Conservation (phyloP, 2,329 filamentous ascomycete species). For the Xylariaceae sp. region DNA sequence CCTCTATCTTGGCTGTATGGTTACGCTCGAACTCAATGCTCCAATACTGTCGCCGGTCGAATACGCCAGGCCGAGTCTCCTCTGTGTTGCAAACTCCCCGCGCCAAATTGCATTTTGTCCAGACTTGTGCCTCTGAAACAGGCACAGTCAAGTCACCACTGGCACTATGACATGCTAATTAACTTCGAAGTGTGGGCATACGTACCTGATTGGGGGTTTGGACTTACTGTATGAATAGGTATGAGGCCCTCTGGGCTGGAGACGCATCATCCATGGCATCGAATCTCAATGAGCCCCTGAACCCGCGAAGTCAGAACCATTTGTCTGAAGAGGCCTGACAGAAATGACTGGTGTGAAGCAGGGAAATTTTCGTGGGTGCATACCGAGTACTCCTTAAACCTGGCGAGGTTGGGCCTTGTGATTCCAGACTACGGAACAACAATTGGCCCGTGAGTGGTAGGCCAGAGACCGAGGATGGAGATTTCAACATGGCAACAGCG, state of each 20-base stretch:
- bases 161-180: no score
- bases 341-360: neutral
- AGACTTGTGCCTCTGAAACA: neutral
- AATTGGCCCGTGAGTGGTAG: neutral
- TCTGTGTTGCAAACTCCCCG: constrained; percentile 20
- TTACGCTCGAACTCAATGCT: constrained; percentile 34
- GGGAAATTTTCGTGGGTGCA: neutral
- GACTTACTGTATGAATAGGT: no score
- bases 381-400: neutral
- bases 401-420: neutral
- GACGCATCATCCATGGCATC: no score
- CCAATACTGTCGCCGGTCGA: constrained; percentile 35
- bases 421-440: neutral
- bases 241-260: no score
- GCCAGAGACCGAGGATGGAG: neutral
- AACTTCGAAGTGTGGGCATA: no score
- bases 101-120: constrained; percentile 6
- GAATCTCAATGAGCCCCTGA: no score
- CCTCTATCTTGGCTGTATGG: constrained; percentile 39
- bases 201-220: no score
- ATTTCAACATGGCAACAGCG: neutral
- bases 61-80: no score
- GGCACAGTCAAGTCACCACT: constrained; percentile 28
- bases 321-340: neutral
- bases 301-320: neutral